Conservation (phyloP, 2,329 filamentous ascomycete species). For the Penicillium sp. region DNA sequence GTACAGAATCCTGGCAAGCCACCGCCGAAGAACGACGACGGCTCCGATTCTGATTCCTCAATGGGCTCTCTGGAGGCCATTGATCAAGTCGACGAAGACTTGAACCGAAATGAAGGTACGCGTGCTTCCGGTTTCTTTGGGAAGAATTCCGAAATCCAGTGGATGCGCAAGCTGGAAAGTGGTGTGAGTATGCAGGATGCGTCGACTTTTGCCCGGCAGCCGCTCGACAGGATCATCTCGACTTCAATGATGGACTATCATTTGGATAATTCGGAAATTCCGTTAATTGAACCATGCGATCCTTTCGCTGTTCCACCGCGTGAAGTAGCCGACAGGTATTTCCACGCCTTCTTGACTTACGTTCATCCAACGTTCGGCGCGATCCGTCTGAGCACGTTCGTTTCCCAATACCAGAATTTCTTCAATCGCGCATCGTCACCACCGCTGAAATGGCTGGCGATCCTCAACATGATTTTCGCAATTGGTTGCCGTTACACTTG, state of each 20-base stretch:
- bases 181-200: conserved; percentile 25
- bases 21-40: conserved; percentile 3
- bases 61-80: conserved; percentile 43
- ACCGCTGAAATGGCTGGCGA: conserved; percentile 41
- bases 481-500: conserved; percentile 44
- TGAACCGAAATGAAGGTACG: conserved; percentile 38
- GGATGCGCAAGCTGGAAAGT: conserved; percentile 43
- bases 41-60: conserved; percentile 24
- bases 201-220: not conserved
- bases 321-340: conserved; percentile 39
- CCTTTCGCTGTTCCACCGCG: conserved; percentile 39
- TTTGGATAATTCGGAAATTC: conserved; percentile 41
- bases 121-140: conserved; percentile 44
- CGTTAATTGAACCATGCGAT: conserved; percentile 36
- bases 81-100: conserved; percentile 45
- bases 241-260: conserved; percentile 39
- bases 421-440: conserved; percentile 28
- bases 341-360: conserved; percentile 40
- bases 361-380: conserved; percentile 45
- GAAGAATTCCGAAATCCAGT: conserved; percentile 47
- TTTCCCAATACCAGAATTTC: conserved; percentile 40
- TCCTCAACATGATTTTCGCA: conserved; percentile 50
- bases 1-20: conserved; percentile 6
- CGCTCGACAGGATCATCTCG: conserved; percentile 15
- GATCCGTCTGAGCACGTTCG: conserved; percentile 40